phyloP scores from a whole-genome alignment of 768 basidiomycete species.

The Kwoniella sp. region DNA sequence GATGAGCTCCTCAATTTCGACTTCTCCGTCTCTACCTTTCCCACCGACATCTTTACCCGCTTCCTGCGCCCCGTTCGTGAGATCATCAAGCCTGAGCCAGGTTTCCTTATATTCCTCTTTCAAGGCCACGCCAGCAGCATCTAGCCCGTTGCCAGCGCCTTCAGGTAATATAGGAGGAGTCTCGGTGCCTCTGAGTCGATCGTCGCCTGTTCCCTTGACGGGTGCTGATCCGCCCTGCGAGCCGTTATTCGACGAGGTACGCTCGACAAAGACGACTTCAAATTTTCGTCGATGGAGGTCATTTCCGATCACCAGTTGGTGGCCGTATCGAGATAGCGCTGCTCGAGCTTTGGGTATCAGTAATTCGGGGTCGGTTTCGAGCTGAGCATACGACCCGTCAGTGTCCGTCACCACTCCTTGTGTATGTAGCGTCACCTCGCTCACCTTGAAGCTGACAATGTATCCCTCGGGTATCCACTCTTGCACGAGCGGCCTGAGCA shows the following conservation, averaged over 20 bases:
- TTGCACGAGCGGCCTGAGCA: conserved; percentile 85
- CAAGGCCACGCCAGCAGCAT: conserved; percentile 1
- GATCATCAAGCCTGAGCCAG: conserved; percentile 53
- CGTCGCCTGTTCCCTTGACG: conserved; percentile 25
- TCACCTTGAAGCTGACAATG: conserved; percentile 95
- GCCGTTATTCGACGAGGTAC: conserved; percentile 46
- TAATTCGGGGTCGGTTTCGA: conserved; percentile 83
- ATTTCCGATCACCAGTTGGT: conserved; percentile 96
- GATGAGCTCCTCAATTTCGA: conserved; percentile 94
- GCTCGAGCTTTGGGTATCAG: conserved; percentile 86
- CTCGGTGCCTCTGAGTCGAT: conserved; percentile 21
- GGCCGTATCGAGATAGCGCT: conserved; percentile 90
- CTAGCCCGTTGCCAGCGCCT: neutral
- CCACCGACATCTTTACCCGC: conserved; percentile 44
- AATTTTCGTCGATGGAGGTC: conserved; percentile 87
- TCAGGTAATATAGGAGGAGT: conserved; percentile 33
- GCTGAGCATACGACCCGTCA: conserved; percentile 60
- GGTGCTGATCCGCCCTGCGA: neutral
- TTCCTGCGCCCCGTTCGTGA: conserved; percentile 33
- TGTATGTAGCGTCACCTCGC: conserved; percentile 5
- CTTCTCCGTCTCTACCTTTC: conserved; percentile 54
- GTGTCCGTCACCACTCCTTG: too few species aligned
- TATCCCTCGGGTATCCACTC: conserved; percentile 91
- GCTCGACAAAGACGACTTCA: conserved; percentile 87
- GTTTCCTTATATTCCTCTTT: conserved; percentile 48